phyloP scores from a whole-genome alignment of 768 basidiomycete species.

The Boletellus ananas region DNA sequence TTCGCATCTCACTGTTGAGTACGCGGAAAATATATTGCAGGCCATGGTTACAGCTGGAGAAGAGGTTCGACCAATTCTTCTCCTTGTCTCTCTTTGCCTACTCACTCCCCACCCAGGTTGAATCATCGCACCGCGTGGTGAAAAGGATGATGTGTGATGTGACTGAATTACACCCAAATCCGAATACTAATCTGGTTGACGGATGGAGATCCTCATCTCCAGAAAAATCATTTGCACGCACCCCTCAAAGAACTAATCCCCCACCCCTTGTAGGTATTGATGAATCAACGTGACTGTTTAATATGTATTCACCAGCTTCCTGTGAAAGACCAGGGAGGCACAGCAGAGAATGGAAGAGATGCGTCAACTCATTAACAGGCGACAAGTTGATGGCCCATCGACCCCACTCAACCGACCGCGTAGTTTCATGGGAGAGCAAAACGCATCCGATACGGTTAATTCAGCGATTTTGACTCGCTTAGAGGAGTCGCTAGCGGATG shows the following conservation, averaged over 20 bases:
- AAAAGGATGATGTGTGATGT: constrained; percentile 75
- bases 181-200: constrained; percentile 24
- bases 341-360: constrained; percentile 81
- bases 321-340: constrained; percentile 67
- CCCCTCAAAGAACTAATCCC: constrained; percentile 40
- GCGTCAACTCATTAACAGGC: constrained; percentile 64
- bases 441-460: constrained; percentile 18
- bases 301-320: constrained; percentile 4
- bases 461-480: constrained; percentile 28
- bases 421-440: constrained; percentile 28
- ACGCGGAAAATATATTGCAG: constrained; percentile 45
- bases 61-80: constrained; percentile 44
- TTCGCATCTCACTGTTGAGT: constrained; percentile 32
- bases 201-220: constrained; percentile 54
- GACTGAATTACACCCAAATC: constrained; percentile 35
- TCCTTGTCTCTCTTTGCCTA: not conserved
- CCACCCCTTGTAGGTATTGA: constrained; percentile 40
- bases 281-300: constrained; percentile 1
- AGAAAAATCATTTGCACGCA: constrained; percentile 45
- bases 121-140: constrained; percentile 62
- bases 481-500: constrained; percentile 51
- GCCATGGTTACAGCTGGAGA: constrained; percentile 54
- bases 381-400: constrained; percentile 45
- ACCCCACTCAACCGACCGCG: constrained; percentile 48
- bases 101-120: constrained; percentile 46